Evolutionary conservation across 2,329 filamentous ascomycete genomes (phyloP).

Genomic region (Calonectria honghensis): DNA sequence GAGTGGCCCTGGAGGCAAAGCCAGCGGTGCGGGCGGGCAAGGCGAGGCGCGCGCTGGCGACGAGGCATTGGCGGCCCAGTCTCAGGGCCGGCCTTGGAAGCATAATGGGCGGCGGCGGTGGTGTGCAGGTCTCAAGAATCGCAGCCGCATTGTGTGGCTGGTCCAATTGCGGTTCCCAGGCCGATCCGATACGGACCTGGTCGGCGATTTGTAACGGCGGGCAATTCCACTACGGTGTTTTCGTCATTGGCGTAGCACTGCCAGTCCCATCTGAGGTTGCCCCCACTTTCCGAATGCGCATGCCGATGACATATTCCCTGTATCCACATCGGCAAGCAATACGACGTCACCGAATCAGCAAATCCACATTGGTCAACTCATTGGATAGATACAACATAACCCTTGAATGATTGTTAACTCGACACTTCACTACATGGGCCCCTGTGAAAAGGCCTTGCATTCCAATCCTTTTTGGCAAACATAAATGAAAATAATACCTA

Average conservation of each 20-base stretch:
- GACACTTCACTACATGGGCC: too few species aligned
- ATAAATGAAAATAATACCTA: too few species aligned
- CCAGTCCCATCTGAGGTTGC: constrained; percentile 26
- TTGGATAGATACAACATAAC: neutral
- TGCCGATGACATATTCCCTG: constrained; percentile 1
- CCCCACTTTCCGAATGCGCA: constrained; percentile 51
- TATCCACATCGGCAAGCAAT: constrained; percentile 40
- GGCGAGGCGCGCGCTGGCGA: neutral
- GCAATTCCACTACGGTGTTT: constrained; percentile 38
- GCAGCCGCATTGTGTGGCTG: constrained; percentile 16
- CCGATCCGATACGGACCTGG: neutral
- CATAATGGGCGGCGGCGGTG: constrained; percentile 39
- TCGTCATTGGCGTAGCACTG: constrained; percentile 39
- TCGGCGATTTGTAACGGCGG: constrained; percentile 23
- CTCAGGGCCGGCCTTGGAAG: constrained; percentile 42
- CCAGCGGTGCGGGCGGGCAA: constrained; percentile 19
- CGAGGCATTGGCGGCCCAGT: constrained; percentile 41
- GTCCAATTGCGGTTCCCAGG: constrained; percentile 10
- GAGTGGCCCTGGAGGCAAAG: constrained; percentile 30
- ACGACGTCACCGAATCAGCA: constrained; percentile 42
- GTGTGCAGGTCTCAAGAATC: constrained; percentile 1
- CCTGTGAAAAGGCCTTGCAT: too few species aligned
- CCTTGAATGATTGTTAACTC: too few species aligned
- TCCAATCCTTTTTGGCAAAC: too few species aligned
- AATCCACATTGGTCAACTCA: constrained; percentile 35